Percentiles rank a stretch among this genome's conserved stretches.
Conservation (phyloP, 169 alveolate species). For the Plasmodium yoelii region DNA sequence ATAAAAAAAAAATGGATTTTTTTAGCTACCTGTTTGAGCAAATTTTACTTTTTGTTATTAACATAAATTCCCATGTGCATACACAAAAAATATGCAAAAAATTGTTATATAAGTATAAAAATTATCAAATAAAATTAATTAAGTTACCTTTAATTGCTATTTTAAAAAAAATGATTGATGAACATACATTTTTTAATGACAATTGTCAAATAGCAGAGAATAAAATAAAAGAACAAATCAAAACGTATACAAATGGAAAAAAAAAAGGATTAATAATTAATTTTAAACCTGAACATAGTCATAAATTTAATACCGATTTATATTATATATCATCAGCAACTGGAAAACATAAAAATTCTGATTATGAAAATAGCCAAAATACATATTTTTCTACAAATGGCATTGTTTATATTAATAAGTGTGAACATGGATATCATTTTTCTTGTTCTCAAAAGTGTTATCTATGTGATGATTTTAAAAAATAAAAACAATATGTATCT, state of each 20-base stretch:
- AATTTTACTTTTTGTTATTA: conserved; percentile 22
- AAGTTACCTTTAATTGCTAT: conserved; percentile 38
- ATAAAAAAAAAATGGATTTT: conserved; percentile 2
- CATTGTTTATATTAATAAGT: conserved; percentile 12
- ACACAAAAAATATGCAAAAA: conserved; percentile 31
- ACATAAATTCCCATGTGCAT: conserved; percentile 30
- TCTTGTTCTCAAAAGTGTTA: conserved; percentile 33
- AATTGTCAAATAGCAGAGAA: conserved; percentile 17
- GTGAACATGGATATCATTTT: conserved; percentile 52
- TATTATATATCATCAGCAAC: neutral
- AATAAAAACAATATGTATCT: neutral
- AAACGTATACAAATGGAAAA: conserved; percentile 21
- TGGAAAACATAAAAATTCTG: neutral
- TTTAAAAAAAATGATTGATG: conserved; percentile 29
- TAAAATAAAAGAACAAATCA: conserved; percentile 23
- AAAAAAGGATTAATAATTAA: conserved; percentile 48
- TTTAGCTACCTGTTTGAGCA: conserved; percentile 54
- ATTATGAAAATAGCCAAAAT: neutral
- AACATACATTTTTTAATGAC: conserved; percentile 21
- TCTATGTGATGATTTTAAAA: conserved; percentile 16
- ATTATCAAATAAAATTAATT: conserved; percentile 13
- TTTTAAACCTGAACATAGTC: conserved; percentile 14
- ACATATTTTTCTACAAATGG: neutral
- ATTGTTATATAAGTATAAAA: conserved; percentile 19
- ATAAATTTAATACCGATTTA: conserved; percentile 19